Percentiles rank a stretch among this genome's conserved stretches.
Conservation (phyloP, 1,284 basidiomycete genomes). For the Apiotrichum laibachii region DNA sequence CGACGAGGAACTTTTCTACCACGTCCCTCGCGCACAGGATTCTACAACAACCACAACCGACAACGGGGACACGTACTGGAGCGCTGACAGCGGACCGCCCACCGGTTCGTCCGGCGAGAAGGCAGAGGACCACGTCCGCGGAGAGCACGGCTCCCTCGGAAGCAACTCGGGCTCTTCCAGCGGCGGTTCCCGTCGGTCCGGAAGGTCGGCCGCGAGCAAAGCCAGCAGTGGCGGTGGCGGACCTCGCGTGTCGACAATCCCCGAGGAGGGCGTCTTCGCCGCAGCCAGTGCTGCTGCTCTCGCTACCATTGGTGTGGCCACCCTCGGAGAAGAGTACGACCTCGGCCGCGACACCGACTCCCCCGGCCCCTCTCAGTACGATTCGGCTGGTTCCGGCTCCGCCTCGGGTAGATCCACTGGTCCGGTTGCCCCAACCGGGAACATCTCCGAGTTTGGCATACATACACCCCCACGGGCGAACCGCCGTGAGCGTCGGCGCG, state of each 20-base stretch:
- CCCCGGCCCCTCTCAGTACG: slow-evolving; percentile 5
- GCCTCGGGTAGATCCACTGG: not conserved
- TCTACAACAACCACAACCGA: not conserved
- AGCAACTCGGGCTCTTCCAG: slow-evolving; percentile 9
- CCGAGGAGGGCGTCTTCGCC: slow-evolving; percentile 10
- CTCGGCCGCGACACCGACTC: not conserved
- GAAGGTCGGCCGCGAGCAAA: not conserved
- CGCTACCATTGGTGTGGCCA: not conserved
- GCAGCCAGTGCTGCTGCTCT: not conserved
- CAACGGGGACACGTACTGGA: slow-evolving; percentile 12
- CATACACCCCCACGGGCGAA: not conserved
- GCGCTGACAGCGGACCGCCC: slow-evolving; percentile 7
- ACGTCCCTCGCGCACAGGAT: not conserved
- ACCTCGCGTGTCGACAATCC: slow-evolving; percentile 8
- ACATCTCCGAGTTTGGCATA: slow-evolving; percentile 18
- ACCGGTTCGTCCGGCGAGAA: not conserved
- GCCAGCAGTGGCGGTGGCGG: slow-evolving; percentile 1
- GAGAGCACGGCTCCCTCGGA: slow-evolving; percentile 5
- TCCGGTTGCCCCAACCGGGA: not conserved
- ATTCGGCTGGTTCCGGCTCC: slow-evolving; percentile 14
- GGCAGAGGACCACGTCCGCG: not conserved
- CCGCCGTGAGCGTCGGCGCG: not conserved
- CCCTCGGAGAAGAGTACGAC: not conserved
- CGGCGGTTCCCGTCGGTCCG: not conserved
- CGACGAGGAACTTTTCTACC: slow-evolving; percentile 21